Percentiles rank a stretch among this genome's conserved stretches.
Conservation (phyloP, 805 yeast species). For the Candida pini region DNA sequence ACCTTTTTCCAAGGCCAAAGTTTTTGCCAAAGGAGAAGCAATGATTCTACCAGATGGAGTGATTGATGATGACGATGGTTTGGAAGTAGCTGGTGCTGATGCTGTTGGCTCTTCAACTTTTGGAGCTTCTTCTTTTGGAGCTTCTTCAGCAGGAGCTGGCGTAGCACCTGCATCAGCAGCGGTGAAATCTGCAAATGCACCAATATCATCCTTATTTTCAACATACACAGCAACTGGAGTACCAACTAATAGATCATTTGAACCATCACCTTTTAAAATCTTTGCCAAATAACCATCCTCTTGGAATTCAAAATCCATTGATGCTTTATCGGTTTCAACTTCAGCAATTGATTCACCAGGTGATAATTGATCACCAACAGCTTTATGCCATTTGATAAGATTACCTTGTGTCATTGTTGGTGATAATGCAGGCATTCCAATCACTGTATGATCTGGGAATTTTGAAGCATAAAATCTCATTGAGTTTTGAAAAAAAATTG, state of each 20-base stretch:
- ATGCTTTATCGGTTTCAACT: conserved; percentile 96
- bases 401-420: conserved; percentile 99
- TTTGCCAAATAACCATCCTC: conserved; percentile 93
- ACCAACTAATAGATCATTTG: conserved; percentile 89
- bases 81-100: conserved; percentile 22
- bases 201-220: conserved; percentile 76
- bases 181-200: conserved; percentile 83
- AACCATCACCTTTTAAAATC: conserved; percentile 74
- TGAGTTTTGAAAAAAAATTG: conserved; percentile 8
- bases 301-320: conserved; percentile 97
- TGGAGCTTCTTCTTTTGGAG: conserved; percentile 24
- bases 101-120: conserved; percentile 30
- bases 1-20: conserved; percentile 88
- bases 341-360: conserved; percentile 97
- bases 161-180: conserved; percentile 66
- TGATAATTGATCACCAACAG: conserved; percentile 77
- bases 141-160: conserved; percentile 29
- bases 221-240: conserved; percentile 96
- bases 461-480: conserved; percentile 24
- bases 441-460: conserved; percentile 61
- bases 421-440: conserved; percentile 98
- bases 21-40: conserved; percentile 95
- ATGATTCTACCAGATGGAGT: conserved; percentile 54
- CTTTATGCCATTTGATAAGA: conserved; percentile 84
- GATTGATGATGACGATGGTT: conserved; percentile 24